Evolutionary conservation across 2,329 filamentous ascomycete species (phyloP).

Genomic region (Mycogone perniciosa): DNA sequence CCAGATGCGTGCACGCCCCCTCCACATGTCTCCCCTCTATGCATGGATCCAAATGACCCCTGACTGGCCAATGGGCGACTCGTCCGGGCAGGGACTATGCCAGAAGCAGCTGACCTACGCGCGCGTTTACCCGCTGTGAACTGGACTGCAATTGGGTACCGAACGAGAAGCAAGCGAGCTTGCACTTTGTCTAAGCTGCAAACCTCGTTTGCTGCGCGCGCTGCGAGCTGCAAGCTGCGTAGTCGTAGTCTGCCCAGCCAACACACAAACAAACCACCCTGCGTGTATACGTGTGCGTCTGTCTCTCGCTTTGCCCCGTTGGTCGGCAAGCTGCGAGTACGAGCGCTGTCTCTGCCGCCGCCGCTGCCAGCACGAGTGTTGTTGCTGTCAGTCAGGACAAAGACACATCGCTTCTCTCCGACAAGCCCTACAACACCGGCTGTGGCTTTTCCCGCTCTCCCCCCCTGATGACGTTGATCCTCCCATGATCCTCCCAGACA

Average conservation of each 20-base stretch:
- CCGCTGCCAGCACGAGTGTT: too few species aligned
- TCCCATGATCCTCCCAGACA: neutral
- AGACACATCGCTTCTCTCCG: neutral
- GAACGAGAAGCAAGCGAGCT: conserved; percentile 25
- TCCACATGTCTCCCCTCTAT: conserved; percentile 1
- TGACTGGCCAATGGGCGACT: conserved; percentile 21
- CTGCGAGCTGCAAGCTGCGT: too few species aligned
- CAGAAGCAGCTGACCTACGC: conserved; percentile 18
- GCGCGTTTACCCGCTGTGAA: conserved; percentile 25
- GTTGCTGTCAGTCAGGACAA: too few species aligned
- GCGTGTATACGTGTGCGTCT: conserved; percentile 4
- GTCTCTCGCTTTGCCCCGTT: neutral
- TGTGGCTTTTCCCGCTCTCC: neutral
- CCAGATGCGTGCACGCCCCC: conserved; percentile 9
- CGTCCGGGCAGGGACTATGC: conserved; percentile 19
- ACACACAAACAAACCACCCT: conserved; percentile 16
- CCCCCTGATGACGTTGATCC: neutral
- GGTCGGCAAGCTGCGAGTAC: neutral
- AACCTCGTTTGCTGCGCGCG: conserved; percentile 1
- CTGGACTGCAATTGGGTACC: conserved; percentile 24
- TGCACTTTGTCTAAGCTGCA: conserved; percentile 10
- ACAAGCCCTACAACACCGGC: too few species aligned
- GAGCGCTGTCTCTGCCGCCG: too few species aligned
- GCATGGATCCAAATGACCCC: conserved; percentile 5
- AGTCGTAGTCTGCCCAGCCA: conserved; percentile 20